Percentiles rank a stretch among this genome's conserved stretches.
Evolutionary conservation across 768 basidiomycete genomes (phyloP).

Genomic region (Macrolepiota dolichaula): DNA sequence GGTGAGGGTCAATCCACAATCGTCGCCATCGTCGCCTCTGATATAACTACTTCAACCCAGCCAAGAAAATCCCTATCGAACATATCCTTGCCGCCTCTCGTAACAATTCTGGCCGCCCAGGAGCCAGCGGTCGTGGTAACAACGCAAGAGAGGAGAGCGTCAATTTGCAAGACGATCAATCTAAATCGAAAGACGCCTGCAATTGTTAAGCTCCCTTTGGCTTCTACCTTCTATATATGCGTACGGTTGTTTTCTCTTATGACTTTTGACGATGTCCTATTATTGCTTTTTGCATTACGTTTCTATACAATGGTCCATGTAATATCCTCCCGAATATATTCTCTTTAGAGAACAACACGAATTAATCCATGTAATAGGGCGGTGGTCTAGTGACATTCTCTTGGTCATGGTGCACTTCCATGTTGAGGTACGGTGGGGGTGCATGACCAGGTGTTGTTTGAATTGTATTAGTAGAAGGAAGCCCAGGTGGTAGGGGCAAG

Average conservation of each 20-base stretch:
- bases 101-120: conserved; percentile 60
- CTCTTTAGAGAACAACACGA: conserved; percentile 13
- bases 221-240: conserved; percentile 15
- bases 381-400: conserved; percentile 57
- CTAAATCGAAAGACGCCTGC: conserved; percentile 74
- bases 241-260: conserved; percentile 19
- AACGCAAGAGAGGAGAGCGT: conserved; percentile 55
- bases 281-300: conserved; percentile 15
- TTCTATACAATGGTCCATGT: conserved; percentile 15
- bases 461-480: conserved; percentile 20
- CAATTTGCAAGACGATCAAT: conserved; percentile 63
- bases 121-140: conserved; percentile 50
- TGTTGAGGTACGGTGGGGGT: conserved; percentile 77
- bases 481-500: conserved; percentile 23
- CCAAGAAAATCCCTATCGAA: conserved; percentile 78
- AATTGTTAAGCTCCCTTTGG: conserved; percentile 58
- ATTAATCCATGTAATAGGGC: conserved; percentile 54
- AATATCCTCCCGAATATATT: conserved; percentile 19
- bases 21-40: not conserved
- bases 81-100: conserved; percentile 86
- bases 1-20: conserved; percentile 47
- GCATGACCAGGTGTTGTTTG: conserved; percentile 51
- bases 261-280: conserved; percentile 11
- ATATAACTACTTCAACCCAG: conserved; percentile 22
- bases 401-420: conserved; percentile 43